phyloP scores from a whole-genome alignment of 768 basidiomycete species.

The Phaeotremella skinneri region DNA sequence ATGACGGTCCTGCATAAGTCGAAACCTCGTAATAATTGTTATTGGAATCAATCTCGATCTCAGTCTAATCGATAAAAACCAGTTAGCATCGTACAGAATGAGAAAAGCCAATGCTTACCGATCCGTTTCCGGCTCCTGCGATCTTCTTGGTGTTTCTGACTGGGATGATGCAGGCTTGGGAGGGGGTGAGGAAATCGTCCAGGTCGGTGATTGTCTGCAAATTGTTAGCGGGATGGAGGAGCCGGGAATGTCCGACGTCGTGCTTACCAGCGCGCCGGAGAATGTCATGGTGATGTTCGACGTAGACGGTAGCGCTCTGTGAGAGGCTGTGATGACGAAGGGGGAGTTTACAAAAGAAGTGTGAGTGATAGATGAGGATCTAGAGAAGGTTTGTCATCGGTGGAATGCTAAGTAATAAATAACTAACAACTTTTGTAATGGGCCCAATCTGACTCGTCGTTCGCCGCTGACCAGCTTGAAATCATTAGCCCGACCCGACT shows the following conservation, averaged over 20 bases:
- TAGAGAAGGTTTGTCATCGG: no score
- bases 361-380: no score
- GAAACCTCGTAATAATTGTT: constrained; percentile 85
- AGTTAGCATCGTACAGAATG: constrained; percentile 53
- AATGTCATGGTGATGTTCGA: constrained; percentile 23
- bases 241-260: not conserved
- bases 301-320: not conserved
- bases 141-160: constrained; percentile 61
- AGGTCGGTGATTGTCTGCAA: constrained; percentile 82
- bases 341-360: no score
- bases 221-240: not conserved
- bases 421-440: not conserved
- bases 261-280: constrained; percentile 27
- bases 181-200: constrained; percentile 94
- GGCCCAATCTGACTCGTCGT: not conserved
- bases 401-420: not conserved
- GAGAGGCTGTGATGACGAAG: not conserved
- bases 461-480: no score
- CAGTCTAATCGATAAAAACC: constrained; percentile 62
- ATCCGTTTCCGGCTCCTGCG: constrained; percentile 14
- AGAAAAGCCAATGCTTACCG: constrained; percentile 12
- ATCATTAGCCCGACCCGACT: not conserved
- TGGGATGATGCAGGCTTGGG: constrained; percentile 96
- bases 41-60: constrained; percentile 80
- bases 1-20: constrained; percentile 41